Evolutionary conservation across 2,329 filamentous ascomycete species (phyloP).

Genomic region (Calonectria pauciramosa): DNA sequence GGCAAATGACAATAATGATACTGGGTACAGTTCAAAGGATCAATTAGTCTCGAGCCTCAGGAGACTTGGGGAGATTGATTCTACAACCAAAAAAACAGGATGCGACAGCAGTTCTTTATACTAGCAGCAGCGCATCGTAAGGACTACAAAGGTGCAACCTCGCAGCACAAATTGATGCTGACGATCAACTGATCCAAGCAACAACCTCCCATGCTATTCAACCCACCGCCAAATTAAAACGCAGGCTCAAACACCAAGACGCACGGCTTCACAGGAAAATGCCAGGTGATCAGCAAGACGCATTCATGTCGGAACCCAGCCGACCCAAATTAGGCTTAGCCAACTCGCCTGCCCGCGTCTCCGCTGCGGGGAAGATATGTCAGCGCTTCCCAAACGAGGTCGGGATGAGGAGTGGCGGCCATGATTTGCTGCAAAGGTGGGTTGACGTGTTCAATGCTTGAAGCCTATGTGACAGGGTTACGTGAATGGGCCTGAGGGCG

Average conservation of each 20-base stretch:
- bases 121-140: not conserved
- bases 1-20: not conserved
- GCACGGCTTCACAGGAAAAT: not conserved
- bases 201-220: not conserved
- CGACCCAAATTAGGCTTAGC: constrained; percentile 10
- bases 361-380: not conserved
- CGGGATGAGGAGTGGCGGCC: not conserved
- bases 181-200: not conserved
- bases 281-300: not conserved
- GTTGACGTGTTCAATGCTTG: not conserved
- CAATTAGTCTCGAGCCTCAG: not conserved
- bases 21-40: not conserved
- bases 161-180: not conserved
- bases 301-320: not conserved
- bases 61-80: not conserved
- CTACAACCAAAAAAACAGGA: not conserved
- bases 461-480: not conserved
- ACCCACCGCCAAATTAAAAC: not conserved
- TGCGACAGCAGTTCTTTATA: not conserved
- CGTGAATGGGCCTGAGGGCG: not conserved
- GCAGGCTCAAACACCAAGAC: not conserved
- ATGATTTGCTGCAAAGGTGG: not conserved
- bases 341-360: not conserved
- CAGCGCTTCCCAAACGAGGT: not conserved
- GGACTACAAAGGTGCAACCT: not conserved